Percentiles rank a stretch among this genome's conserved stretches.
Conservation (phyloP, 2,329 filamentous ascomycete species). For the Aspergillus nomiae region DNA sequence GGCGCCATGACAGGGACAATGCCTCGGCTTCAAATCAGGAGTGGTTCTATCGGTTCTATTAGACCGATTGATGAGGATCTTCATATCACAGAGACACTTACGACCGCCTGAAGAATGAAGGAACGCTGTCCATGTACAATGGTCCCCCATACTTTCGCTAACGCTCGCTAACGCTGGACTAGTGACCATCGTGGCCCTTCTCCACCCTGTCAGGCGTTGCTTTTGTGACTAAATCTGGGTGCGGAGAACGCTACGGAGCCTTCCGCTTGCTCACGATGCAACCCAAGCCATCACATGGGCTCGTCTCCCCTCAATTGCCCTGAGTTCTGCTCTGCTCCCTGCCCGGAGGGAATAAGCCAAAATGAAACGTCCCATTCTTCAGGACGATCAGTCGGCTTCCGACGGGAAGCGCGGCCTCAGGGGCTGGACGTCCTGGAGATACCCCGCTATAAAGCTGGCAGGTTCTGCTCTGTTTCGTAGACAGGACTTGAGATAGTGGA, state of each 20-base stretch:
- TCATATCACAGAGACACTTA: neutral
- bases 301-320: neutral
- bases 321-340: neutral
- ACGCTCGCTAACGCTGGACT: neutral
- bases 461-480: neutral
- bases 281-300: slow-evolving; percentile 1
- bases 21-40: neutral
- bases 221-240: neutral
- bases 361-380: neutral
- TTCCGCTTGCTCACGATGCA: neutral
- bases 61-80: neutral
- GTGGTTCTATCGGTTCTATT: neutral
- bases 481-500: neutral
- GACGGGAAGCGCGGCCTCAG: neutral
- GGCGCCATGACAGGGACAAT: neutral
- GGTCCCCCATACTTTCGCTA: neutral
- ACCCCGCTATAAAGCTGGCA: neutral
- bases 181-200: neutral
- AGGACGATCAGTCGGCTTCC: neutral
- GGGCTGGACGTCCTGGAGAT: neutral
- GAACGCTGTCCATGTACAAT: neutral
- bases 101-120: neutral
- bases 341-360: neutral
- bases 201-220: neutral
- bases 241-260: neutral